Evolutionary conservation across 164 flowering plant species (phyloP), one percentile per base, ranked within the genome.

Genomic region (Berberis thunbergii): DNA sequence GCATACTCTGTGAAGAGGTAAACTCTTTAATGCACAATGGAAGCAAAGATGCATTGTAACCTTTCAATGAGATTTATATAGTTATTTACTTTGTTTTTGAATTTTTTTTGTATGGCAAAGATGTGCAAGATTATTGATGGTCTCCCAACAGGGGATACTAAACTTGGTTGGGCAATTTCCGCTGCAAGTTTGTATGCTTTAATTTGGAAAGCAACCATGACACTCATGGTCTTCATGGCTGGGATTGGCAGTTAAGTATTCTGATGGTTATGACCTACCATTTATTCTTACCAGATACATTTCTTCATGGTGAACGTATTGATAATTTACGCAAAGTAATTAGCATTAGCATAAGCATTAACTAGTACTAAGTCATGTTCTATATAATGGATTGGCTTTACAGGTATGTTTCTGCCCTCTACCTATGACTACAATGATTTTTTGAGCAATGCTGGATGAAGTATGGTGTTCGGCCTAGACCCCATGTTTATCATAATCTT

Each of bases 181-280:
- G 89, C 83, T 54, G 89, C 84, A 66, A 84, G 82, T 59, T 64
- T 84, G 59, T 84, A 82, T 82, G 89, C 74, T 84, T 84, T 59
- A 42, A 80, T 54, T 3, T 82, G 2, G 89, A 80, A 75, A 65
- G 73, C 53, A 66, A 5, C 56, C 66, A 60, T 38, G 79, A 81
- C 69, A 49, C 71, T 65, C 89, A 79, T 77, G 89, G 86, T 56
- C 76, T 79, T 60, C 48, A 57, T 60, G 84, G 86, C 69, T 82
- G 89, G 89, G 64, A 73, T 41, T 26, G 26, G 26, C 26, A 26
- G 26, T 26, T 26, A 26, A 26, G 26, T 26, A 26, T 26, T 26
- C 26, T 84, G 86, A 84, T 86, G 82, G 84, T 86, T 80, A 59
- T 41, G 13, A 6, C 3, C 4, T 6, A 9, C 6, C 11, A 38